Evolutionary conservation across 1,284 basidiomycete genomes (phyloP).

Genomic region (Trichosporon faecale): DNA sequence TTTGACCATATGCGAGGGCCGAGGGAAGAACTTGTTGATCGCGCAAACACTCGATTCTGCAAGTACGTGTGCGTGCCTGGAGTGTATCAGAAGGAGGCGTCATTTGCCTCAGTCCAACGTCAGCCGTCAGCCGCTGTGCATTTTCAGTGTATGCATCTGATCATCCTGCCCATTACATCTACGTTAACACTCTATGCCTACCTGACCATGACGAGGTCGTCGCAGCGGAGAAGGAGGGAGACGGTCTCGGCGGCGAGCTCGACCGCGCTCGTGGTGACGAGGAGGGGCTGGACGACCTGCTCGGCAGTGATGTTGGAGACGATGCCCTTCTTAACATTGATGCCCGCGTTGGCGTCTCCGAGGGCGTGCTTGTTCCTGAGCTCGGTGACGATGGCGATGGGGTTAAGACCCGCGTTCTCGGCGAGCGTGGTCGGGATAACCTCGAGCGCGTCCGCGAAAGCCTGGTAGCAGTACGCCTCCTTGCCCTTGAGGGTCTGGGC

Average conservation of each 20-base stretch:
- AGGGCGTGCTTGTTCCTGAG: conserved; percentile 93
- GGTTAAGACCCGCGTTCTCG: conserved; percentile 97
- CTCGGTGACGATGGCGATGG: conserved; percentile 97
- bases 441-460: conserved; percentile 95
- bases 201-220: conserved; percentile 64
- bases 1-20: no score
- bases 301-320: conserved; percentile 97
- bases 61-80: no score
- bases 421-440: conserved; percentile 97
- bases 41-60: no score
- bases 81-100: background rate
- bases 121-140: background rate
- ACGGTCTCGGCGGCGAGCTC: conserved; percentile 97
- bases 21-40: no score
- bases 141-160: background rate
- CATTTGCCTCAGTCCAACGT: background rate
- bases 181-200: background rate
- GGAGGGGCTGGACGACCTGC: conserved; percentile 91
- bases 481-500: conserved; percentile 94
- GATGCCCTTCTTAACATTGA: conserved; percentile 95
- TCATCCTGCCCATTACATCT: background rate
- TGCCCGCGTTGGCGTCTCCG: conserved; percentile 91
- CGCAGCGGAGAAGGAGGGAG: conserved; percentile 91
- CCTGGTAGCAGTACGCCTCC: conserved; percentile 99
- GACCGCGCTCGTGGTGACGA: conserved; percentile 93